A percentile compares a stretch with the other conserved stretches of the same genome.
Conservation (phyloP, 495 filamentous ascomycete genomes). For the Penicillium macrosclerotiorum region DNA sequence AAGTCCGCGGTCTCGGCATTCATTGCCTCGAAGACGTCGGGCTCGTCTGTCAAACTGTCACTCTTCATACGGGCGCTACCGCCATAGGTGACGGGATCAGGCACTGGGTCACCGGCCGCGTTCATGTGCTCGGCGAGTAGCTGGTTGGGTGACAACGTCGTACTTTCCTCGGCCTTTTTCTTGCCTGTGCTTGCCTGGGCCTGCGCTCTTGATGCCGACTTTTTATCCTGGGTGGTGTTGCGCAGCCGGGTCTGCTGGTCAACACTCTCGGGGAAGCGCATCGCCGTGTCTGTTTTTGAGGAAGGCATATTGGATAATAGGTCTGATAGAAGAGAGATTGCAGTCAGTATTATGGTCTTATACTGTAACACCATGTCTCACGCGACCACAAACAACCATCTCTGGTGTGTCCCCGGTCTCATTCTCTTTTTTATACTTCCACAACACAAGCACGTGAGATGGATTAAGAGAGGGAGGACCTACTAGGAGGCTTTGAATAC, state of each 20-base stretch:
- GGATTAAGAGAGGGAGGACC: constrained; percentile 1
- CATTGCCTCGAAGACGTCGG: constrained; percentile 29
- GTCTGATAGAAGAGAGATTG: no score
- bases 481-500: constrained; percentile 6
- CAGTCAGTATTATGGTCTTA: no score
- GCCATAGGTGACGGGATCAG: constrained; percentile 24
- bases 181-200: constrained; percentile 5
- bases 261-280: constrained; percentile 20
- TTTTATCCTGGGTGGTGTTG: constrained; percentile 23
- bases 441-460: neutral
- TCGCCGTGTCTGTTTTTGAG: constrained; percentile 29
- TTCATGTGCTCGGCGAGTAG: constrained; percentile 32
- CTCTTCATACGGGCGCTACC: constrained; percentile 21
- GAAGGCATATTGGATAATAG: constrained; percentile 25
- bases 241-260: constrained; percentile 24
- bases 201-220: constrained; percentile 7
- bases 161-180: constrained; percentile 11
- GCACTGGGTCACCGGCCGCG: constrained; percentile 32
- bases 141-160: constrained; percentile 28
- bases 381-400: no score
- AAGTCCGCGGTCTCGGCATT: constrained; percentile 34
- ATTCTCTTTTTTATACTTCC: neutral
- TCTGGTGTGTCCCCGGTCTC: no score
- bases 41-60: constrained; percentile 17
- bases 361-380: no score